phyloP scores from a whole-genome alignment of 2,329 filamentous ascomycete species.

The Talaromyces marneffei region DNA sequence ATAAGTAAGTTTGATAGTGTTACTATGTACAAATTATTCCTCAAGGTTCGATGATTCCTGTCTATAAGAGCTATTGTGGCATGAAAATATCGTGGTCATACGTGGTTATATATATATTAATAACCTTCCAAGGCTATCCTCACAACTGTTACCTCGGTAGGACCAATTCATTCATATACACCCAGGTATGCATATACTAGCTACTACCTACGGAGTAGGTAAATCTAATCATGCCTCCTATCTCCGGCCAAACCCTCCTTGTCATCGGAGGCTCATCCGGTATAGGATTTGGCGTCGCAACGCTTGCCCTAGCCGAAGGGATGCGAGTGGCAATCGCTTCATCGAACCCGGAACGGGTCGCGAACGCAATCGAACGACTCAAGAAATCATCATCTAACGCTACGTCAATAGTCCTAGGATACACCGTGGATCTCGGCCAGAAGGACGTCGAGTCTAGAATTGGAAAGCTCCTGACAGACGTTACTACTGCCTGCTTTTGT shows the following conservation, averaged over 20 bases:
- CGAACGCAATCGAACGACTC: conserved; percentile 43
- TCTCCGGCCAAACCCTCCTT: conserved; percentile 40
- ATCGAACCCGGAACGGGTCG: conserved; percentile 48
- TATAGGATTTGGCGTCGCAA: conserved; percentile 57
- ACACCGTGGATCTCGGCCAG: conserved; percentile 46
- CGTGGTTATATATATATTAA: too few species aligned
- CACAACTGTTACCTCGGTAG: too few species aligned
- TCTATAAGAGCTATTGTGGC: background rate
- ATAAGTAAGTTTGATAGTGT: background rate
- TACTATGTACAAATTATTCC: background rate
- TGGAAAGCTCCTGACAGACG: conserved; percentile 39
- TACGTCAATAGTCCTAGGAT: conserved; percentile 37
- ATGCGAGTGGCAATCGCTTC: conserved; percentile 56
- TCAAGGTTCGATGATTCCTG: background rate
- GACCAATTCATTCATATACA: too few species aligned
- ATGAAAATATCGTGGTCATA: background rate
- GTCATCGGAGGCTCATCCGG: conserved; percentile 60
- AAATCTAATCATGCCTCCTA: conserved; percentile 13
- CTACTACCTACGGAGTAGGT: background rate
- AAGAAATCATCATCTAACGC: conserved; percentile 31
- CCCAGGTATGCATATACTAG: too few species aligned
- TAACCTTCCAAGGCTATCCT: too few species aligned
- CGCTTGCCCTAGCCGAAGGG: conserved; percentile 52
- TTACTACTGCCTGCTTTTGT: conserved; percentile 20
- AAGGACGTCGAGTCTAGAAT: conserved; percentile 43